Conservation (phyloP, 2,329 filamentous ascomycete genomes). For the Pezicula carpinea region DNA sequence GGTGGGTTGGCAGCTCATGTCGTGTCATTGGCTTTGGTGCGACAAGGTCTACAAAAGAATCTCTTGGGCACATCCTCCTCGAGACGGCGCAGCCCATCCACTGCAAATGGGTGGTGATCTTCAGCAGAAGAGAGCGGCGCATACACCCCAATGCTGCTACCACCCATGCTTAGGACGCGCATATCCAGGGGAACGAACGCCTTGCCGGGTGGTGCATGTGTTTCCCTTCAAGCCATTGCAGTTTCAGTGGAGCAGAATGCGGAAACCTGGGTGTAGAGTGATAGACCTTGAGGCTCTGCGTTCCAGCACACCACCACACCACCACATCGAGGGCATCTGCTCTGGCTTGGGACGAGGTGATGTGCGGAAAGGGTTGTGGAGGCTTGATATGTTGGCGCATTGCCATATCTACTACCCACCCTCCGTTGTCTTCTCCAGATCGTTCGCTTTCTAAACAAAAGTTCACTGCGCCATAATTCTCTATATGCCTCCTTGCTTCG, state of each 20-base stretch:
- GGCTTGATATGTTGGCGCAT: conserved; percentile 12
- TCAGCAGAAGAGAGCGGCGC: neutral
- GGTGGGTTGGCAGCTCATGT: neutral
- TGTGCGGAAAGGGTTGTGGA: conserved; percentile 3
- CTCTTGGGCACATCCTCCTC: neutral
- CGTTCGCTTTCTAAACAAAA: conserved; percentile 1
- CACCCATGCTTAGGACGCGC: neutral
- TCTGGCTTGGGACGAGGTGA: neutral
- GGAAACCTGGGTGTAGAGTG: neutral
- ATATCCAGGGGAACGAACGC: neutral
- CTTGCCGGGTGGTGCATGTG: neutral
- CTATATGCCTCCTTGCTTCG: conserved; percentile 12
- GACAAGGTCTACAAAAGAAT: neutral
- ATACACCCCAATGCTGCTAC: neutral
- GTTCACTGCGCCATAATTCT: conserved; percentile 10
- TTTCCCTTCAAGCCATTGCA: neutral
- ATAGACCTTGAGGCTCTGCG: conserved; percentile 12
- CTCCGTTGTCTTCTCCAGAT: conserved; percentile 5
- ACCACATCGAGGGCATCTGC: neutral
- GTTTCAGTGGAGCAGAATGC: neutral
- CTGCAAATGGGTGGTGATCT: neutral
- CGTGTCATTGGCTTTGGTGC: neutral
- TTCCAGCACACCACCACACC: too few species aligned
- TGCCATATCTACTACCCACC: conserved; percentile 6
- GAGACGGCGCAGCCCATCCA: neutral